phyloP scores from a whole-genome alignment of 108 stramenopile species.

The Cyclostephanos invisitatus region DNA sequence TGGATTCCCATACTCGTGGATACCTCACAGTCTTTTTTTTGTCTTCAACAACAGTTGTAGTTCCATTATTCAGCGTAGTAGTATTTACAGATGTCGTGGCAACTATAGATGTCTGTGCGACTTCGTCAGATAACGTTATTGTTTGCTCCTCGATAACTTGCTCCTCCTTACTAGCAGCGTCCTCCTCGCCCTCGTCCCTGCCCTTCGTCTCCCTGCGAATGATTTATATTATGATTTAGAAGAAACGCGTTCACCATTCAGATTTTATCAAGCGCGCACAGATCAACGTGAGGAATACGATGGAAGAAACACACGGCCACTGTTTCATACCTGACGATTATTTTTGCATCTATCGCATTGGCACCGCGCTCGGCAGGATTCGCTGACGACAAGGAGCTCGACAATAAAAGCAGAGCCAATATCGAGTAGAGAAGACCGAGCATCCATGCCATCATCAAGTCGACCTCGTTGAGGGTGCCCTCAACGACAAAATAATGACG shows the following conservation, averaged over 20 bases:
- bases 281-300: background rate
- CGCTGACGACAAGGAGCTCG: background rate
- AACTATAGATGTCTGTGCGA: background rate
- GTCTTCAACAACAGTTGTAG: background rate
- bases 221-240: background rate
- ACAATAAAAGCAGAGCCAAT: background rate
- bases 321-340: background rate
- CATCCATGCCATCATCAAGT: background rate
- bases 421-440: background rate
- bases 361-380: background rate
- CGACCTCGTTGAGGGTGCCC: background rate
- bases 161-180: constrained; percentile 5
- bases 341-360: background rate
- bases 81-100: constrained; percentile 6
- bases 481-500: background rate
- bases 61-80: background rate
- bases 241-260: background rate
- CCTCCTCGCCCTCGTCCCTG: constrained; percentile 25
- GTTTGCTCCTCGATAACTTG: background rate
- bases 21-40: constrained; percentile 13
- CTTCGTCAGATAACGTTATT: background rate
- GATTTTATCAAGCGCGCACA: background rate
- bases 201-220: constrained; percentile 5
- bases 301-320: too few relatives aligned
- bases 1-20: constrained; percentile 42